These are phyloP conservation scores for Rubia peregrina DNA, from an alignment of 305 asterid species.

Conservation along the genomic window DNA sequence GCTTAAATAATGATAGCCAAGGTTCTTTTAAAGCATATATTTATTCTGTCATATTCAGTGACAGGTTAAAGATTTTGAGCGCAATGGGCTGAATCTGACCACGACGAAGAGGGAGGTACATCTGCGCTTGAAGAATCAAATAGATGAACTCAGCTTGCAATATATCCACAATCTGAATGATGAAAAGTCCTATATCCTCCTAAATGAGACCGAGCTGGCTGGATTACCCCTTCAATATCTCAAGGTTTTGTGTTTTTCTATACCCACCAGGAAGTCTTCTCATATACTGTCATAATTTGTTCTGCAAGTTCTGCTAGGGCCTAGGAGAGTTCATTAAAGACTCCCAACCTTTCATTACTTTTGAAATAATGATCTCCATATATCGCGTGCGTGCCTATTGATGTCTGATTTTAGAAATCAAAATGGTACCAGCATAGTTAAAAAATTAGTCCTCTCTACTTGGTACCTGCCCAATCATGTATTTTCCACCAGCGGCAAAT, in stretches of 20 bases:
- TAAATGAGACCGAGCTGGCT: constrained; percentile 57
- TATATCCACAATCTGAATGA: constrained; percentile 74
- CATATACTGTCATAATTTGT: neutral
- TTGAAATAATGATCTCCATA: neutral
- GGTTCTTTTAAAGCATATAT: constrained; percentile 30
- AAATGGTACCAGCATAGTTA: neutral
- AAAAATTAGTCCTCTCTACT: neutral
- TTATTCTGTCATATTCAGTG: constrained; percentile 60
- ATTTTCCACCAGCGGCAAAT: neutral
- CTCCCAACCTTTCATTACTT: neutral
- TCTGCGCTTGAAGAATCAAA: constrained; percentile 62
- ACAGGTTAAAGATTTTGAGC: constrained; percentile 97
- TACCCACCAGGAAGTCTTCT: constrained; percentile 12
- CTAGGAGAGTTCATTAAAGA: neutral
- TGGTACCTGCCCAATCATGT: neutral
- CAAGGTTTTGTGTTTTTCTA: constrained; percentile 39
- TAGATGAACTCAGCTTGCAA: constrained; percentile 77
- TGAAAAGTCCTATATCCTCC: constrained; percentile 56
- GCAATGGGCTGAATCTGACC: constrained; percentile 80
- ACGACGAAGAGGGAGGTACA: constrained; percentile 79
- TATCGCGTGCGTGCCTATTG: neutral
- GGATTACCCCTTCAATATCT: constrained; percentile 82
- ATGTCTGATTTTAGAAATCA: neutral
- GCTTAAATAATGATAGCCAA: neutral
- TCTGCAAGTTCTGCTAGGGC: neutral